Conservation (phyloP, 495 filamentous ascomycete genomes). For the Chaetomium cochliodes region DNA sequence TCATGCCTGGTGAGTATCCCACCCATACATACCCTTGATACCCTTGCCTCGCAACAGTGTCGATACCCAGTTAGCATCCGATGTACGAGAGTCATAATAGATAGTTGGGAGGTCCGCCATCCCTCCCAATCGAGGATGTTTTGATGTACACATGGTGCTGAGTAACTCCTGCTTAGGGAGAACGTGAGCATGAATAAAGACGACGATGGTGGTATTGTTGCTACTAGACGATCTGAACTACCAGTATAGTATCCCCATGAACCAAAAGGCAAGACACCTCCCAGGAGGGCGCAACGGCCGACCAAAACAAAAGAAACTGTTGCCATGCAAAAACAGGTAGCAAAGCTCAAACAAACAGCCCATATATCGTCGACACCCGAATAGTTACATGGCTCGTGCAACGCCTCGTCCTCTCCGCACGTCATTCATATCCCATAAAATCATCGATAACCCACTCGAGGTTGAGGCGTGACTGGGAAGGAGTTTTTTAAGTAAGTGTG, state of each 20-base stretch:
- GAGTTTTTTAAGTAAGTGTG: neutral
- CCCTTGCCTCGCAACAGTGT: constrained; percentile 10
- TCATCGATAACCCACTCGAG: neutral
- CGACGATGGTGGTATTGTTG: constrained; percentile 4
- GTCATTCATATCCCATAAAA: neutral
- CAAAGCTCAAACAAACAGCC: neutral
- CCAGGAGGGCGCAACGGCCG: neutral
- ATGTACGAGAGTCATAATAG: constrained; percentile 25
- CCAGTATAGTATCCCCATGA: constrained; percentile 14
- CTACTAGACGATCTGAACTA: constrained; percentile 14
- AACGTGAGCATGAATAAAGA: neutral
- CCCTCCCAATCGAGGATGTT: too few relatives aligned
- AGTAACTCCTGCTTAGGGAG: too few relatives aligned
- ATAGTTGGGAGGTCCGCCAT: neutral
- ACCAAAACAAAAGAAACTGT: neutral
- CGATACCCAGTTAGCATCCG: constrained; percentile 18
- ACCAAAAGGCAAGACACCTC: constrained; percentile 1
- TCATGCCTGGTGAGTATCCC: constrained; percentile 26
- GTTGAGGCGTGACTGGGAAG: neutral
- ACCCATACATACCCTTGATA: constrained; percentile 14
- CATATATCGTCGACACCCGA: neutral
- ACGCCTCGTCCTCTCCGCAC: neutral
- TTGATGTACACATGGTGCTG: too few relatives aligned
- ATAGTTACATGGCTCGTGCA: constrained; percentile 11
- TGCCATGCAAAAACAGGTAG: neutral